Base-by-base conservation (phyloP, 1,284 basidiomycete species). In the Moesziomyces globuligerus region DNA sequence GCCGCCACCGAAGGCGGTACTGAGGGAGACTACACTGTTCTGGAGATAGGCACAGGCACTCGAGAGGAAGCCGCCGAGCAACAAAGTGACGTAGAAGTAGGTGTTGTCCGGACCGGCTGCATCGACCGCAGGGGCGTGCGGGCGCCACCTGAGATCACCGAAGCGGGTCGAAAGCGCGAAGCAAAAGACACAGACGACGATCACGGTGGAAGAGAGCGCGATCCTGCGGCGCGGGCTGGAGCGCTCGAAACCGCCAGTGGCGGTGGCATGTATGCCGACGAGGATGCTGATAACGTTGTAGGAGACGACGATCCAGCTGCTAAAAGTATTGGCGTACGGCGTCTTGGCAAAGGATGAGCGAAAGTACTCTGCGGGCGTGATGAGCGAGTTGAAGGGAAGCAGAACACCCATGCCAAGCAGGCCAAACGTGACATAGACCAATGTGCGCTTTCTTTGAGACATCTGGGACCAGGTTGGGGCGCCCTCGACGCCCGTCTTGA, bases 341-440 rank as follows among this genome's bases (percentile, higher is more conserved):
- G 74, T 75, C 0, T 29, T 39, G 7, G 69, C 59, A 25, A 80
- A 70, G 0, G 72, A 56, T 18, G 66, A 58, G 23, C 78, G 66
- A 29, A 74, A 80, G 64, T 78, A 80, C 48, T 80, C 78, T 36
- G 78, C 62, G 1, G 78, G 76, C 7, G 76, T 80, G 50, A 80
- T 78, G 47, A 80, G 55, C 15, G 76, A 71, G 59, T 80, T 80
- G 67, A 72, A 72, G 1, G 70, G 70, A 4, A 72, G 42, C 4
- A 72, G 53, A 3, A 72, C 65, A 29, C 70, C 70, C 59, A 68
- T 59, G 4, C 70, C 70, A 2, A 72, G 54, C 21, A 72, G 45
- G n/a, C 70, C 70, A 28, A 72, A 72, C 9, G 65, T 68, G 43
- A 66, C n/a, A 20, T 68, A 72, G 46, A 68, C 65, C 1, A 59